Evolutionary conservation across 108 stramenopile genomes (phyloP).

Genomic region (Nitzschia palea): DNA sequence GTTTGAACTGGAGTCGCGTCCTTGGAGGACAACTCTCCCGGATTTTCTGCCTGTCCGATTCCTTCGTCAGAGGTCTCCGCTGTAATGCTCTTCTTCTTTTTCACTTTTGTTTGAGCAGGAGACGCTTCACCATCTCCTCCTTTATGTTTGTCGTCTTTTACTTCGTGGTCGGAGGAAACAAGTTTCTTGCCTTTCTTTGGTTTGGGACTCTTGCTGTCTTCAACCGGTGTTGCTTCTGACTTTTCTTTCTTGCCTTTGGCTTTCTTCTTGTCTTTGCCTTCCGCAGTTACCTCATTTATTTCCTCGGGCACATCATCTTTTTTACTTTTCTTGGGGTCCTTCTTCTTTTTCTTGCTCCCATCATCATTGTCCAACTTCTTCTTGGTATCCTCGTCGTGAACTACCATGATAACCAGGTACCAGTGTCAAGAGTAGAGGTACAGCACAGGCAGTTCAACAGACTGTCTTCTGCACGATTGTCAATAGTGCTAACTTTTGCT

Average conservation of each 20-base stretch:
- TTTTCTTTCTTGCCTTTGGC: neutral
- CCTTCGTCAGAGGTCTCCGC: neutral
- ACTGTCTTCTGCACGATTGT: neutral
- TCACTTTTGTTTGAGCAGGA: neutral
- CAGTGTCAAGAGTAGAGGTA: too few species aligned
- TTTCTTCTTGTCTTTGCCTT: neutral
- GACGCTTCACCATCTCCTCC: too few species aligned
- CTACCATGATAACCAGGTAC: neutral
- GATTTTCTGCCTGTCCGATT: neutral
- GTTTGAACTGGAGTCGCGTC: neutral
- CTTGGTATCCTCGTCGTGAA: neutral
- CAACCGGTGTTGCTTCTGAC: too few species aligned
- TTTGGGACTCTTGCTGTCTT: too few species aligned
- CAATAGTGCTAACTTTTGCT: neutral
- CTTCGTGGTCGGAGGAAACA: too few species aligned
- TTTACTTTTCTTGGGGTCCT: neutral
- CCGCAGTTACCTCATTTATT: neutral
- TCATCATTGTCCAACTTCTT: neutral
- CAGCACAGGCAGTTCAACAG: neutral
- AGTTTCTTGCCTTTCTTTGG: too few species aligned
- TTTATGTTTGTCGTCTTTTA: too few species aligned
- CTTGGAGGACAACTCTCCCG: neutral
- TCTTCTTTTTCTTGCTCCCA: conserved; percentile 4
- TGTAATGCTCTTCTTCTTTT: neutral
- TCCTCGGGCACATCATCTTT: neutral